Conservation (phyloP, 2,329 filamentous ascomycete species). For the Ilyonectria sp. region DNA sequence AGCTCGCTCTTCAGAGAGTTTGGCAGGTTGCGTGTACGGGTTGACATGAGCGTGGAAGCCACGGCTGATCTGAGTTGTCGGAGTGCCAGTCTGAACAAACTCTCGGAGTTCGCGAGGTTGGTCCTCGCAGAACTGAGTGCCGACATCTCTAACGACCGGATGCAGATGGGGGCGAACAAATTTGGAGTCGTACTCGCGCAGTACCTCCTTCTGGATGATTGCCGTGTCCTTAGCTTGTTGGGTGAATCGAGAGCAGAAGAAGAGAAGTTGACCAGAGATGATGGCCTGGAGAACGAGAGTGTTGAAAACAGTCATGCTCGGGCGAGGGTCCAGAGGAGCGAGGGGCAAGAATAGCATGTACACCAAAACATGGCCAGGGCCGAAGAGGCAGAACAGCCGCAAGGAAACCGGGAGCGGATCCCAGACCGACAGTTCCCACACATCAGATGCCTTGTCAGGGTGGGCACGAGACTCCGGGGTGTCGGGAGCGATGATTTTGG, state of each 20-base stretch:
- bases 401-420: slow-evolving; percentile 90
- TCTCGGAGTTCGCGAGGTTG: slow-evolving; percentile 59
- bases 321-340: slow-evolving; percentile 80
- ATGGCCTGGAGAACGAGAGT: slow-evolving; percentile 83
- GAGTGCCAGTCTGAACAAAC: slow-evolving; percentile 66
- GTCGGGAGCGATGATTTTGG: slow-evolving; percentile 75
- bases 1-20: slow-evolving; percentile 64
- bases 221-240: slow-evolving; percentile 89
- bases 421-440: slow-evolving; percentile 96
- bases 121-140: slow-evolving; percentile 79
- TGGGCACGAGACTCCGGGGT: slow-evolving; percentile 88
- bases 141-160: slow-evolving; percentile 82
- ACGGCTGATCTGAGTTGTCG: slow-evolving; percentile 76
- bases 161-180: slow-evolving; percentile 94
- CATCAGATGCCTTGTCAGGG: slow-evolving; percentile 85
- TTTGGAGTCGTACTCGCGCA: slow-evolving; percentile 97
- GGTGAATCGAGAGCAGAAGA: slow-evolving; percentile 81
- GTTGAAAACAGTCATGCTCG: slow-evolving; percentile 88
- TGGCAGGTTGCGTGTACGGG: slow-evolving; percentile 73
- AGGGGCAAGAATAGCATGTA: slow-evolving; percentile 92
- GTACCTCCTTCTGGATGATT: slow-evolving; percentile 90
- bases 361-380: slow-evolving; percentile 91
- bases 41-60: slow-evolving; percentile 88
- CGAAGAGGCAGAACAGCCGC: slow-evolving; percentile 90
- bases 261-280: slow-evolving; percentile 82